phyloP scores from a whole-genome alignment of 1,139 yeast species.

The Kodamaea derodonti region DNA sequence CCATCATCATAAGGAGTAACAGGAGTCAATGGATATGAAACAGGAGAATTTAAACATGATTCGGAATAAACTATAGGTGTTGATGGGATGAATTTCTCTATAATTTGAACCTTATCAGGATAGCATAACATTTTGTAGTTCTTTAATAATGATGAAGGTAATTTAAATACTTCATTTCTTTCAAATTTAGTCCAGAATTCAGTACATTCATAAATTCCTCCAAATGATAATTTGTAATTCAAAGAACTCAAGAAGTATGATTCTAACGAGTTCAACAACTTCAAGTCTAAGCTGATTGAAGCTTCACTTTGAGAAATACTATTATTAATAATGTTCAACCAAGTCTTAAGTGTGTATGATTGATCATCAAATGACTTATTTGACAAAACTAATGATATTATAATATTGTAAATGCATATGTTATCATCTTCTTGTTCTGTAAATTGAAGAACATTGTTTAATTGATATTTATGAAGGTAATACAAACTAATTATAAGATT shows the following conservation, averaged over 20 bases:
- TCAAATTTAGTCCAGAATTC: slow-evolving; percentile 23
- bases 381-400: slow-evolving; percentile 39
- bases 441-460: slow-evolving; percentile 10
- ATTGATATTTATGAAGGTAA: slow-evolving; percentile 26
- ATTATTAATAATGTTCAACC: slow-evolving; percentile 29
- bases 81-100: too few species aligned
- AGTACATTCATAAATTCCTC: slow-evolving; percentile 17
- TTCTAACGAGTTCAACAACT: slow-evolving; percentile 27
- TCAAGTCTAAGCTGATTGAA: slow-evolving; percentile 13
- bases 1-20: slow-evolving; percentile 12
- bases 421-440: slow-evolving; percentile 14
- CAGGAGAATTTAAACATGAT: too few species aligned
- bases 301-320: slow-evolving; percentile 7
- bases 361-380: slow-evolving; percentile 51
- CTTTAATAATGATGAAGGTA: slow-evolving; percentile 19
- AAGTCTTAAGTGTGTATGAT: slow-evolving; percentile 50
- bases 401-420: slow-evolving; percentile 25
- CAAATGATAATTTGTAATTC: slow-evolving; percentile 28
- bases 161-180: slow-evolving; percentile 7
- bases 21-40: slow-evolving; percentile 16
- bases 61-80: too few species aligned
- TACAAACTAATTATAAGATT: slow-evolving; percentile 31
- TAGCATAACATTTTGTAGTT: slow-evolving; percentile 5
- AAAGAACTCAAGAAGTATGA: slow-evolving; percentile 26
- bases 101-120: not conserved